Percentiles rank a stretch among this genome's conserved stretches.
phyloP scores from a whole-genome alignment of 2,329 filamentous ascomycete species.

The Fusarium palustre region DNA sequence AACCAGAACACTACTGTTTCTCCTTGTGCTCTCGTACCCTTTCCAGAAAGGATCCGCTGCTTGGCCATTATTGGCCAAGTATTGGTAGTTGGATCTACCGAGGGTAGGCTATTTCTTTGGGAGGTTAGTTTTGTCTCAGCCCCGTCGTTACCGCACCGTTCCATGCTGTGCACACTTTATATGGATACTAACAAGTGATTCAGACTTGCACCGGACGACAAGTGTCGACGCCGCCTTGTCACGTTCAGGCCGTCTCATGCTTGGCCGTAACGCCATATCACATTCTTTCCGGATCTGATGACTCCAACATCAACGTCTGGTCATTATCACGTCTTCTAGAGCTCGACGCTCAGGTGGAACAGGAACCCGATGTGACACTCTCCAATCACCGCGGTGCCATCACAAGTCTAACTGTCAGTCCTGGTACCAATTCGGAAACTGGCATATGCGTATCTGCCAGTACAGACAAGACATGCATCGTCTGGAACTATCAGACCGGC shows the following conservation, averaged over 20 bases:
- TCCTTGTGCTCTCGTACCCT: conserved; percentile 74
- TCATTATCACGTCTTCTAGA: conserved; percentile 79
- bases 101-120: conserved; percentile 90
- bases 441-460: conserved; percentile 88
- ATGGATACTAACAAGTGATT: conserved; percentile 43
- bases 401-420: conserved; percentile 71
- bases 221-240: conserved; percentile 79
- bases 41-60: conserved; percentile 86
- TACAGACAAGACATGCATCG: conserved; percentile 86
- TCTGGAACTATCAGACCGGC: conserved; percentile 92
- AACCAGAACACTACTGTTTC: not conserved
- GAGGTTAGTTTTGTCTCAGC: conserved; percentile 71
- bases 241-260: conserved; percentile 83
- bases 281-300: conserved; percentile 81
- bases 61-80: conserved; percentile 78
- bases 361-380: conserved; percentile 80
- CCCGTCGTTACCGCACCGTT: conserved; percentile 32
- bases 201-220: conserved; percentile 81
- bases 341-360: conserved; percentile 64
- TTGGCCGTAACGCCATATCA: conserved; percentile 78
- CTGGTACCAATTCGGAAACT: conserved; percentile 74
- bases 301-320: conserved; percentile 95
- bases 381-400: conserved; percentile 81
- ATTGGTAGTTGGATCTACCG: conserved; percentile 82
- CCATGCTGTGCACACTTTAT: conserved; percentile 22